These are phyloP conservation scores for Wickerhamomyces silvicola DNA, from an alignment of 805 yeast species.

Conservation along the genomic window DNA sequence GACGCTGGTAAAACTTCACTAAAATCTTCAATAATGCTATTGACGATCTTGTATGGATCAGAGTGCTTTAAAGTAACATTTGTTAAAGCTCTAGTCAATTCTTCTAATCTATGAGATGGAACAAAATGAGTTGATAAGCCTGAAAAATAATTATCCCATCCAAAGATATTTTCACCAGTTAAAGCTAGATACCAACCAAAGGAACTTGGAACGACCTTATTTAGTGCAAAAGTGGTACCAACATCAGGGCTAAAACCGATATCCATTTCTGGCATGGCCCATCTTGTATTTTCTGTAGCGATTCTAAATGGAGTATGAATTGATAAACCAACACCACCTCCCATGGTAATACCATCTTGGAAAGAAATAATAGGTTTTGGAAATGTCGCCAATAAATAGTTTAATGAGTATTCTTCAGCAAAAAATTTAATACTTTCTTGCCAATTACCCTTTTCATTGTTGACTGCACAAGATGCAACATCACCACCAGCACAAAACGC, in stretches of 20 bases:
- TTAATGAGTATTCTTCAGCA: constrained; percentile 71
- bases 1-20: constrained; percentile 58
- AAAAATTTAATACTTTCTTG: constrained; percentile 58
- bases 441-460: constrained; percentile 42
- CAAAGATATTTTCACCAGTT: constrained; percentile 74
- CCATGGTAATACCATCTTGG: constrained; percentile 93
- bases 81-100: constrained; percentile 58
- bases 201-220: constrained; percentile 67
- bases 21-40: constrained; percentile 73
- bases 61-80: constrained; percentile 26
- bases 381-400: constrained; percentile 75
- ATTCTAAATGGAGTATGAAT: constrained; percentile 89
- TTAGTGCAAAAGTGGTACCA: constrained; percentile 85
- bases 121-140: constrained; percentile 93
- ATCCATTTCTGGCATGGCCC: constrained; percentile 98
- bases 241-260: constrained; percentile 97
- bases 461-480: constrained; percentile 70
- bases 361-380: constrained; percentile 81
- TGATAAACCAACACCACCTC: constrained; percentile 93
- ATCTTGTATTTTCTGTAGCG: constrained; percentile 83
- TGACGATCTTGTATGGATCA: constrained; percentile 40
- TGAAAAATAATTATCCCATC: constrained; percentile 71
- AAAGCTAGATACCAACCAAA: constrained; percentile 81
- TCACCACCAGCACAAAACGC: constrained; percentile 96
- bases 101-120: constrained; percentile 54